Evolutionary conservation across 352 stramenopile genomes (phyloP), one percentile per base, ranked within the genome.

Genomic region (Discostella stelligera): DNA sequence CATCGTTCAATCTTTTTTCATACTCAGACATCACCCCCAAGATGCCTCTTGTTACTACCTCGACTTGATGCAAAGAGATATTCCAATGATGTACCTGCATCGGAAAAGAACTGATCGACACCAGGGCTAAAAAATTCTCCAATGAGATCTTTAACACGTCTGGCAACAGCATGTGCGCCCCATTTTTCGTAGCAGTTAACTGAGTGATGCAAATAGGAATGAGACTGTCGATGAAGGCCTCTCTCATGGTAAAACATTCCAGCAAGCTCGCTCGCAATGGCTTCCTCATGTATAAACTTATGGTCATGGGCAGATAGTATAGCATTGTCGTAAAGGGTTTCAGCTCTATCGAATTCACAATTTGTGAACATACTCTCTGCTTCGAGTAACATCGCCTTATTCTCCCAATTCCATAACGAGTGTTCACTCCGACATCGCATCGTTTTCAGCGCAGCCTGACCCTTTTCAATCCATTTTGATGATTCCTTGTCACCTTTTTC

Each of bases 221-320:
- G 44, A 14, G 66, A 64, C 66, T 64, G 53, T 41, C 59, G 66
- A 27, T 50, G 32, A 30, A 48, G 16, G n/a, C 58, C 46, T 44
- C 54, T 23, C 25, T 58, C 23, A 27, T 59, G 61, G 41, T 54
- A 53, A 44, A 75, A 75, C 5, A 30, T 32, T 21, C 67, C 67
- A 32, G 44, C 20, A 25, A 68, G 55, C 54, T 77, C 69, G 56
- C 39, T 64, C 27, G 69, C 56, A 25, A 77, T 56, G 4, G 59
- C 69, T 70, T 77, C 69, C 32, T 77, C 69, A 16, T 77, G 46
- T 30, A 77, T 46, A 27, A 77, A 71, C 49, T 50, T 70, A 32
- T 77, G 69, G 13, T 77, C 69, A 54, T 32, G 30, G 18, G 69
- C 44, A 46, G 59, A 70, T 44, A 11, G 4, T 41, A 77, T 59